Percentiles rank a stretch among this genome's conserved stretches.
These are phyloP conservation scores for Rhizoclosmatium sp. DNA, from an alignment of 192 early-diverging fungal species.

Conservation along the genomic window DNA sequence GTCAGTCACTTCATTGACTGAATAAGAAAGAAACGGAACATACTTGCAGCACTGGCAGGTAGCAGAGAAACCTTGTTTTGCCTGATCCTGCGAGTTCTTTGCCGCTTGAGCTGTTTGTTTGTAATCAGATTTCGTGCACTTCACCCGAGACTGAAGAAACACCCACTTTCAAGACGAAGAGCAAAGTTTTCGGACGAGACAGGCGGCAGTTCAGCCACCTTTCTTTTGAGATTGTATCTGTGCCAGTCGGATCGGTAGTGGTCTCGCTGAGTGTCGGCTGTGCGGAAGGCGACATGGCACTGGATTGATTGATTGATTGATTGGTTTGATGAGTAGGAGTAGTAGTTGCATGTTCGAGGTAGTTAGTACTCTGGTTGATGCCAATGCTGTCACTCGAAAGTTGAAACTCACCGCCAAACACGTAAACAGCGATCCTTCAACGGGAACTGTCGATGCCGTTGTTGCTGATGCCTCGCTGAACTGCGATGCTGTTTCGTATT, in stretches of 20 bases:
- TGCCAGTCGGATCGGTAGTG: slow-evolving; percentile 99
- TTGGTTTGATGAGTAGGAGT: neutral
- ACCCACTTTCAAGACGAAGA: slow-evolving; percentile 66
- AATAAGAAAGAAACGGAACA: neutral
- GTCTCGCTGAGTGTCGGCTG: slow-evolving; percentile 86
- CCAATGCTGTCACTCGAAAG: neutral
- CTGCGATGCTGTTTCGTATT: slow-evolving; percentile 55
- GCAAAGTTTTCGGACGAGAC: slow-evolving; percentile 84
- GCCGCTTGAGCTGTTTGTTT: slow-evolving; percentile 16
- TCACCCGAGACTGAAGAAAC: neutral
- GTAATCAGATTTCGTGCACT: neutral
- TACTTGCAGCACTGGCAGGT: slow-evolving; percentile 38
- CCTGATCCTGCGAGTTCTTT: slow-evolving; percentile 33
- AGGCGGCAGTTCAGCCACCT: slow-evolving; percentile 89
- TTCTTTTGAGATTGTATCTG: slow-evolving; percentile 97
- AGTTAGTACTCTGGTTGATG: neutral
- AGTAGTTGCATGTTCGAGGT: neutral
- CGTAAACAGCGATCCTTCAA: slow-evolving; percentile 44
- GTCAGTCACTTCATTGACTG: slow-evolving; percentile 33
- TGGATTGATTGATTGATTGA: slow-evolving; percentile 38
- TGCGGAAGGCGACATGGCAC: slow-evolving; percentile 93
- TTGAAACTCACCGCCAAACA: slow-evolving; percentile 48
- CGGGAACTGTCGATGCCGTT: slow-evolving; percentile 22
- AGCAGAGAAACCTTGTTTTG: slow-evolving; percentile 1
- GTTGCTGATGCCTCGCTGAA: slow-evolving; percentile 45